Evolutionary conservation across 1,284 basidiomycete species (phyloP), one percentile per base, ranked within the genome.

Genomic region (Inonotus hispidus): DNA sequence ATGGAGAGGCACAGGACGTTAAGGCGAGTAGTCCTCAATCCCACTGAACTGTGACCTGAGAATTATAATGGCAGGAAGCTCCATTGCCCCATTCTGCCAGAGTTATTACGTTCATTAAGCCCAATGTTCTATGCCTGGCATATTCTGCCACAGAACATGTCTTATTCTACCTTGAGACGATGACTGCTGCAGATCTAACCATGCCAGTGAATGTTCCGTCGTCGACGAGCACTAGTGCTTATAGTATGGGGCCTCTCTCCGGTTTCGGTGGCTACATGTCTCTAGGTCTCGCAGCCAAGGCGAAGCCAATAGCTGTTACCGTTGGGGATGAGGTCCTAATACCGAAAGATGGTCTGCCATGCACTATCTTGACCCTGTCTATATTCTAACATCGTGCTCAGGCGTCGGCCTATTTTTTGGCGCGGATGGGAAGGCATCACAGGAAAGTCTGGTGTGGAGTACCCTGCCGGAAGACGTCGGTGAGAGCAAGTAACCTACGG

Each of bases 221-320:
- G 19, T 68, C 71, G 8, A 66, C 73, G 27, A 71, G 81, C 11
- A 74, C 75, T 52, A 70, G 79, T 37, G 77, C 77, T 39, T 75
- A 82, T 67, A 78, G 83, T 29, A 88, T 86, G 77, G 84, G 85
- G 32, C 87, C 91, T 0, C 77, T 95, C 38, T 84, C 83, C 10
- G 91, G 92, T 1, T 74, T 95, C 16, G 88, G 92, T 10, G 92
- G 92, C 11, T 95, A 96, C 70, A 93, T 97, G 84, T 92, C 90
- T 11, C 74, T 95, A 41, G 90, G 90, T 0, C 73, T 90, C 19
- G 90, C 89, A 2, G 79, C 83, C 10, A 91, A 87, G 69, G 79
- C 82, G 3, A 92, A 88, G 65, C 87, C 92, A 2, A 79, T 77
- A 4, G 77, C 87, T 2, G 77, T 86, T 1, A 80, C 78, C 16